phyloP scores from a whole-genome alignment of 176 grass and related monocot genomes.

The Rhynchospora tenuis region DNA sequence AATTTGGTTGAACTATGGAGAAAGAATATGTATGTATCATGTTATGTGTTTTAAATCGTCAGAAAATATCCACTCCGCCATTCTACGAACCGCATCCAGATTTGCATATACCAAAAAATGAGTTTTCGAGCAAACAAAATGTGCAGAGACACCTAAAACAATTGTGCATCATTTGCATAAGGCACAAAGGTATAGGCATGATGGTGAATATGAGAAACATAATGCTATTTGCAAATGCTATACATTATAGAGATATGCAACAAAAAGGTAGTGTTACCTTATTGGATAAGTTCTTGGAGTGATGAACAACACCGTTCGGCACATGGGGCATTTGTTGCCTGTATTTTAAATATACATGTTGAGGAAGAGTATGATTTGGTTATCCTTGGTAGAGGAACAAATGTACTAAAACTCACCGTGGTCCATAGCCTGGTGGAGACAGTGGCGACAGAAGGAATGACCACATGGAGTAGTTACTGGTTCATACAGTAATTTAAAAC shows the following conservation, averaged over 20 bases:
- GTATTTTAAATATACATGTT: constrained; percentile 26
- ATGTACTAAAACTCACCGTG: constrained; percentile 51
- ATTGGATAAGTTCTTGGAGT: constrained; percentile 85
- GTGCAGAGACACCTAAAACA: neutral
- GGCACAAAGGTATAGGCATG: neutral
- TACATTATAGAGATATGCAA: neutral
- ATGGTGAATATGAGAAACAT: neutral
- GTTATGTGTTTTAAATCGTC: neutral
- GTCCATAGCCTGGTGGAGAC: constrained; percentile 95
- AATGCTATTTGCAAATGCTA: neutral
- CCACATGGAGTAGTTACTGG: constrained; percentile 99
- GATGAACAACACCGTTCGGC: constrained; percentile 91
- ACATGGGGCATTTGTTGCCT: constrained; percentile 98
- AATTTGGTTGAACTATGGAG: neutral
- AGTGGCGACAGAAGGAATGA: constrained; percentile 94
- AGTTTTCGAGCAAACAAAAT: neutral
- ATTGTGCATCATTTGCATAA: neutral
- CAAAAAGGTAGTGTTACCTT: constrained; percentile 39
- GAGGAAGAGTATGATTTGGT: constrained; percentile 25
- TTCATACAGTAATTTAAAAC: constrained; percentile 94
- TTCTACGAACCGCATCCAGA: neutral
- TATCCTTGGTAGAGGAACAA: constrained; percentile 14
- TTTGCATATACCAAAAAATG: neutral
- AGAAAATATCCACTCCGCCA: neutral
- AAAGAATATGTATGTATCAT: neutral